phyloP scores from a whole-genome alignment of 1,139 yeast species.

The Pichia sp. region DNA sequence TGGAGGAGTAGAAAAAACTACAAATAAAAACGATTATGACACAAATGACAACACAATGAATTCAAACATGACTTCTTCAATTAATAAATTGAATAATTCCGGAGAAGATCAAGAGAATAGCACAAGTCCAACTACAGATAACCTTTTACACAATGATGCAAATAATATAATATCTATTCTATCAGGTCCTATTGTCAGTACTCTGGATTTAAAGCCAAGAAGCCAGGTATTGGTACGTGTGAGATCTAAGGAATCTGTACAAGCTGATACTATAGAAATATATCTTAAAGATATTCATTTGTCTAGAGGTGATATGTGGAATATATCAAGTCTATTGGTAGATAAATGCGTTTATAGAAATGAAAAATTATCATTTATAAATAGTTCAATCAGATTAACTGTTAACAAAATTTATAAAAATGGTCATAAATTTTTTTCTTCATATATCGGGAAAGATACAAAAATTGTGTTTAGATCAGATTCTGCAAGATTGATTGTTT shows the following conservation, averaged over 20 bases:
- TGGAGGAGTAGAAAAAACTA: no score
- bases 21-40: no score
- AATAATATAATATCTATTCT: slow-evolving; percentile 40
- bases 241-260: slow-evolving; percentile 44
- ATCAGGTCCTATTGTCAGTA: slow-evolving; percentile 55
- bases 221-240: slow-evolving; percentile 54
- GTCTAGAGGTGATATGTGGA: slow-evolving; percentile 94
- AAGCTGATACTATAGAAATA: slow-evolving; percentile 78
- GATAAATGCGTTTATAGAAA: slow-evolving; percentile 61
- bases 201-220: slow-evolving; percentile 63
- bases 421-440: slow-evolving; percentile 60
- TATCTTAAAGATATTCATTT: slow-evolving; percentile 75
- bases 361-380: slow-evolving; percentile 60
- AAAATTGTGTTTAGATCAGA: slow-evolving; percentile 84
- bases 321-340: slow-evolving; percentile 55
- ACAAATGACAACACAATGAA: not conserved
- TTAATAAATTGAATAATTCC: no score
- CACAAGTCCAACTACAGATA: no score
- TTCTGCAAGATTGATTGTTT: slow-evolving; percentile 74
- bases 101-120: no score
- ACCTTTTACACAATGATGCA: no score
- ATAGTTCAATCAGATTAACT: slow-evolving; percentile 51
- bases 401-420: slow-evolving; percentile 64
- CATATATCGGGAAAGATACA: slow-evolving; percentile 67
- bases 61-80: not conserved